Percentiles rank a stretch among this genome's conserved stretches.
Evolutionary conservation across 805 yeast genomes (phyloP).

Genomic region (Saturnispora hagleri): DNA sequence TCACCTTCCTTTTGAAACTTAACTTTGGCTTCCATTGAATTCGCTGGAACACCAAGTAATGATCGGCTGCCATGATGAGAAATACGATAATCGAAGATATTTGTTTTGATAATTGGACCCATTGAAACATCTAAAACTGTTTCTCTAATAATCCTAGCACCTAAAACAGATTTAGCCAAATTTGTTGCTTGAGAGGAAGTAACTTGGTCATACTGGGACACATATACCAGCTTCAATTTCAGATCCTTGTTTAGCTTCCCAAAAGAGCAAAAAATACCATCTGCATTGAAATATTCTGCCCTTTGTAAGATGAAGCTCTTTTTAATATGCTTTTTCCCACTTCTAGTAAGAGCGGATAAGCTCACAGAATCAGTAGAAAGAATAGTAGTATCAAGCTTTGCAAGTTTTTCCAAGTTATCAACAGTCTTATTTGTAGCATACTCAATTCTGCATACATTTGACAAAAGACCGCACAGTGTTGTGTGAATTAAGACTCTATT

Average conservation of each 20-base stretch:
- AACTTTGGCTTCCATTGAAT: conserved; percentile 52
- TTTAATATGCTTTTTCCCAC: conserved; percentile 13
- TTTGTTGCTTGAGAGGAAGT: conserved; percentile 25
- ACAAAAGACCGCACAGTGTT: conserved; percentile 32
- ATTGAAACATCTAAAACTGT: conserved; percentile 34
- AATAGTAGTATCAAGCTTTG: conserved; percentile 23
- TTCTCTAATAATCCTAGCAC: conserved; percentile 46
- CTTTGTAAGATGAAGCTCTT: conserved; percentile 25
- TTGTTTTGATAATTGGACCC: conserved; percentile 54
- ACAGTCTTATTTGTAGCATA: conserved; percentile 12
- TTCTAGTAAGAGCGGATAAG: conserved; percentile 3
- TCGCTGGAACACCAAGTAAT: conserved; percentile 49
- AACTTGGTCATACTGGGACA: conserved; percentile 16
- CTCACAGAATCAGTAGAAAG: conserved; percentile 23
- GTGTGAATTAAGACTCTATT: conserved; percentile 27
- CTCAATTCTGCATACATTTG: conserved; percentile 24
- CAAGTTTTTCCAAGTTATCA: conserved; percentile 10
- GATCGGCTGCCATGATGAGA: conserved; percentile 26
- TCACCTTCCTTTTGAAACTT: conserved; percentile 28
- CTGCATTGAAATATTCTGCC: conserved; percentile 35
- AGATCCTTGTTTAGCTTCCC: conserved; percentile 21
- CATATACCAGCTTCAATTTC: conserved; percentile 35
- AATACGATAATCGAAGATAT: conserved; percentile 52
- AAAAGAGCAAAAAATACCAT: conserved; percentile 37
- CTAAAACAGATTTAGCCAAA: conserved; percentile 35